A percentile compares a stretch with the other conserved stretches of the same genome.
Conservation (phyloP, 805 yeast species). For the Nakazawaea ernobii region DNA sequence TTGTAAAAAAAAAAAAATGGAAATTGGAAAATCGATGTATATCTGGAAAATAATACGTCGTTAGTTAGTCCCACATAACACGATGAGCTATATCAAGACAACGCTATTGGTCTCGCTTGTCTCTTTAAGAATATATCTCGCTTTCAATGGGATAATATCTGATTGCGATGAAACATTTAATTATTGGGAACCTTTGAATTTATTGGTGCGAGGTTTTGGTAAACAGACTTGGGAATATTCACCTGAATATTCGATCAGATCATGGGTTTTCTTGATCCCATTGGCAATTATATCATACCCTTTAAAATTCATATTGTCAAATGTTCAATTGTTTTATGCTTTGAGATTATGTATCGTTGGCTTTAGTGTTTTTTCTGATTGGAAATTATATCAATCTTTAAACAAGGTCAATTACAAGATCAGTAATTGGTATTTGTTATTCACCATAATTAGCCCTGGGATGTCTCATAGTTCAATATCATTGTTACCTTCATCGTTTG, state of each 20-base stretch:
- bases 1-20: too few species aligned
- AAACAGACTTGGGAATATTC: slow-evolving; percentile 97
- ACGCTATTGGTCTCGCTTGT: slow-evolving; percentile 18
- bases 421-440: slow-evolving; percentile 50
- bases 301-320: slow-evolving; percentile 11
- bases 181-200: slow-evolving; percentile 91
- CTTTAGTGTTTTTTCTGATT: slow-evolving; percentile 45
- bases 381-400: slow-evolving; percentile 39
- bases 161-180: slow-evolving; percentile 94
- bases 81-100: slow-evolving; percentile 1
- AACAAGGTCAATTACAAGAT: slow-evolving; percentile 14
- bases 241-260: slow-evolving; percentile 80
- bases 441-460: slow-evolving; percentile 65
- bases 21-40: too few species aligned
- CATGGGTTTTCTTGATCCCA: slow-evolving; percentile 71
- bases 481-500: slow-evolving; percentile 78
- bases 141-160: slow-evolving; percentile 61
- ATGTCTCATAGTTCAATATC: slow-evolving; percentile 86
- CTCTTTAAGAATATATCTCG: slow-evolving; percentile 29
- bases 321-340: slow-evolving; percentile 38
- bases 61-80: too few species aligned
- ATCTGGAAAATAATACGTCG: not conserved
- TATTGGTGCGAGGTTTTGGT: slow-evolving; percentile 74
- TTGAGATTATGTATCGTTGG: slow-evolving; percentile 41
- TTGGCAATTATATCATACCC: slow-evolving; percentile 24